A percentile compares a stretch with the other conserved stretches of the same genome.
Conservation (phyloP, 352 stramenopile species). For the Bremia lactucae region DNA sequence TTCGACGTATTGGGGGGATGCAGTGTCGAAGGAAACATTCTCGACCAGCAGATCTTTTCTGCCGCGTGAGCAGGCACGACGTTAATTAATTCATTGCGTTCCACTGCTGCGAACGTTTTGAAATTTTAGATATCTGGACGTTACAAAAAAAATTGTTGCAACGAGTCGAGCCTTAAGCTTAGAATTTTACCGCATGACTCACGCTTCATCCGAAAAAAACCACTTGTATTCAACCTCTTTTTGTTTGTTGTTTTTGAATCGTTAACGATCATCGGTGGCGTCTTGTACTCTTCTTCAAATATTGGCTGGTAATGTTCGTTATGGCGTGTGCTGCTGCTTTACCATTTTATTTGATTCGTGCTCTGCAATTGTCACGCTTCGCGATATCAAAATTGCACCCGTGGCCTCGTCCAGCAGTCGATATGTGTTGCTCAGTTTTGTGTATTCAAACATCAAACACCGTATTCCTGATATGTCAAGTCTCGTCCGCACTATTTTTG, state of each 20-base stretch:
- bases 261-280: background rate
- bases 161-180: background rate
- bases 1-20: too few species aligned
- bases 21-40: too few species aligned
- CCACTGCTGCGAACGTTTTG: background rate
- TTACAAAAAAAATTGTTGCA: background rate
- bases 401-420: background rate
- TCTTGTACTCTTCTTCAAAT: background rate
- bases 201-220: background rate
- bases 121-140: background rate
- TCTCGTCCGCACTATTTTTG: background rate
- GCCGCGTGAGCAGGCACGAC: too few species aligned
- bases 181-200: background rate
- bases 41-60: too few species aligned
- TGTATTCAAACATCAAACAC: background rate
- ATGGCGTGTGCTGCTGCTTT: background rate
- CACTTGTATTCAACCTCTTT: background rate
- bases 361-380: background rate
- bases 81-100: background rate
- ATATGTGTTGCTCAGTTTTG: background rate
- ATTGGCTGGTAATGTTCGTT: background rate
- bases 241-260: background rate
- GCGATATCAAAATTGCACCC: background rate
- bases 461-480: background rate
- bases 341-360: background rate